These are phyloP conservation scores for Tetrahymena malaccensis DNA, from an alignment of 73 alveolate genomes.

Conservation along the genomic window DNA sequence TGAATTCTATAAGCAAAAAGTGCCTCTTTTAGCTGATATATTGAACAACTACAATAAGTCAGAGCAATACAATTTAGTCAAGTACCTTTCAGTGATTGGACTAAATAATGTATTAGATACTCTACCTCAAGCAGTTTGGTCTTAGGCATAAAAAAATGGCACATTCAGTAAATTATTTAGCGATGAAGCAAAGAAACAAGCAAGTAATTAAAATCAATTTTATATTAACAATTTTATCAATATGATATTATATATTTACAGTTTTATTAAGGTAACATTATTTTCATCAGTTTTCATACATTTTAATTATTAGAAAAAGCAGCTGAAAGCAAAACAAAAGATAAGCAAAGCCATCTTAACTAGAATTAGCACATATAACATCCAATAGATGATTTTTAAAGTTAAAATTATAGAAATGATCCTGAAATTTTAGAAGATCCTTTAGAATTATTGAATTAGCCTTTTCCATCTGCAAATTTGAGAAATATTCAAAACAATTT, in stretches of 20 bases:
- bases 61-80: not conserved
- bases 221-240: not conserved
- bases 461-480: not conserved
- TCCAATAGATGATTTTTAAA: not conserved
- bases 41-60: not conserved
- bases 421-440: not conserved
- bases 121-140: not conserved
- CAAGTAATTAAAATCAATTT: not conserved
- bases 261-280: not conserved
- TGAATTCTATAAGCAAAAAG: not conserved
- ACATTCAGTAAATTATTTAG: not conserved
- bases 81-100: not conserved
- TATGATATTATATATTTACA: no score
- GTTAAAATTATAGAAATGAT: not conserved
- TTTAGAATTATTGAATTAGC: not conserved
- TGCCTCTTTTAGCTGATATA: not conserved
- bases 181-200: not conserved
- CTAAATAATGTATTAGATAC: not conserved
- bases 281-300: not conserved
- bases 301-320: not conserved
- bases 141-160: not conserved
- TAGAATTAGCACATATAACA: not conserved
- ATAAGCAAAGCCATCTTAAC: not conserved
- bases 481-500: not conserved
- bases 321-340: not conserved